Conservation (phyloP, 2,329 filamentous ascomycete species). For the Fonsecaea nubica region DNA sequence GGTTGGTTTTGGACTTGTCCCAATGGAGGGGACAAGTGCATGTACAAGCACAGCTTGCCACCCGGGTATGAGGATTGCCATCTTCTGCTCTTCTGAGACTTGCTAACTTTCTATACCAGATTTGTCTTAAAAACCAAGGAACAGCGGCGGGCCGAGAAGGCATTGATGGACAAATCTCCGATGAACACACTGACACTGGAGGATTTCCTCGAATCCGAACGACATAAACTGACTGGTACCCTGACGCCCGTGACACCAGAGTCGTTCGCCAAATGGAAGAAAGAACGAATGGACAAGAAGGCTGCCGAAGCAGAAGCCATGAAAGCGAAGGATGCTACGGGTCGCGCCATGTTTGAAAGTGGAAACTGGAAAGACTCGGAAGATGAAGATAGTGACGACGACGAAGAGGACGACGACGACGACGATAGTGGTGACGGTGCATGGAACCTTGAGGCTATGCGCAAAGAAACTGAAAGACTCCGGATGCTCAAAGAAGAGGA, state of each 20-base stretch:
- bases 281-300: slow-evolving; percentile 93
- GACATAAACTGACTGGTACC: slow-evolving; percentile 89
- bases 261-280: slow-evolving; percentile 95
- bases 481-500: slow-evolving; percentile 80
- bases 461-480: slow-evolving; percentile 81
- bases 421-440: slow-evolving; percentile 53
- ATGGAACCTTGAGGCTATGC: slow-evolving; percentile 83
- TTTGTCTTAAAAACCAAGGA: slow-evolving; percentile 98
- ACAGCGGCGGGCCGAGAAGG: slow-evolving; percentile 93
- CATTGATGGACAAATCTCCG: slow-evolving; percentile 92
- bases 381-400: slow-evolving; percentile 66
- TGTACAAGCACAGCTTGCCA: slow-evolving; percentile 95
- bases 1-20: slow-evolving; percentile 99
- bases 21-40: slow-evolving; percentile 96
- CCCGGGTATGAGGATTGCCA: slow-evolving; percentile 72
- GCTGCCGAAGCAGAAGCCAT: slow-evolving; percentile 88
- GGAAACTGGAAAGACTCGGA: slow-evolving; percentile 81
- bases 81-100: slow-evolving; percentile 12
- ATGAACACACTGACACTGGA: slow-evolving; percentile 93
- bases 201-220: slow-evolving; percentile 95
- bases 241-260: slow-evolving; percentile 94
- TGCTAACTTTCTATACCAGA: slow-evolving; percentile 53
- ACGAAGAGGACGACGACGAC: slow-evolving; percentile 67
- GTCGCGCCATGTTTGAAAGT: slow-evolving; percentile 92
- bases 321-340: slow-evolving; percentile 92